Percentiles rank a stretch among this genome's conserved stretches.
Evolutionary conservation across 2,329 filamentous ascomycete genomes (phyloP).

Genomic region (Claviceps spartinae): DNA sequence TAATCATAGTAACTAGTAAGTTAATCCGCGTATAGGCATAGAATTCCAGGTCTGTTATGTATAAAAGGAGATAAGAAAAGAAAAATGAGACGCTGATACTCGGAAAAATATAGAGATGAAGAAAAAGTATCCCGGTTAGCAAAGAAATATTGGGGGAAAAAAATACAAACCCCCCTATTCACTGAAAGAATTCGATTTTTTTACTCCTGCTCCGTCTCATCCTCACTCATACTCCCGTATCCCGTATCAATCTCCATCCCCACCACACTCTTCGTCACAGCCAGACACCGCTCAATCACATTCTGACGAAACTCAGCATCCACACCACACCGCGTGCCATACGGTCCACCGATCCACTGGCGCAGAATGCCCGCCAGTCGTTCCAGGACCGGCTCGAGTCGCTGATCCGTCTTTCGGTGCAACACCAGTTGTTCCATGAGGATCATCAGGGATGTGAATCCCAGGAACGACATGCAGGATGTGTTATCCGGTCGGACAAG

Average conservation of each 20-base stretch:
- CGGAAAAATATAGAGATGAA: neutral
- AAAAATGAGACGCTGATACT: neutral
- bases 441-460: conserved; percentile 44
- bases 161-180: neutral
- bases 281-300: conserved; percentile 42
- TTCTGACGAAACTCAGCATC: conserved; percentile 34
- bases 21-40: no score
- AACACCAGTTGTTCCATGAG: conserved; percentile 40
- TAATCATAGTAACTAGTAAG: no score
- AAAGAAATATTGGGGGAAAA: neutral
- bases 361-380: conserved; percentile 42
- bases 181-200: no score
- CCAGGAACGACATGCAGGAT: conserved; percentile 39
- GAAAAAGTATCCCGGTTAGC: neutral
- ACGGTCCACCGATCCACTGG: conserved; percentile 44
- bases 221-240: conserved; percentile 44
- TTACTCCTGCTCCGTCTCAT: conserved; percentile 19
- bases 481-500: conserved; percentile 30
- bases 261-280: conserved; percentile 40
- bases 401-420: conserved; percentile 33
- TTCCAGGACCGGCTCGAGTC: conserved; percentile 37
- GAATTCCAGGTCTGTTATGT: no score
- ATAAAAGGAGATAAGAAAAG: no score
- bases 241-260: conserved; percentile 48
- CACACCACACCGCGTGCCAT: conserved; percentile 39